Base-by-base conservation (phyloP, 768 basidiomycete genomes). In the Inosperma sp. region DNA sequence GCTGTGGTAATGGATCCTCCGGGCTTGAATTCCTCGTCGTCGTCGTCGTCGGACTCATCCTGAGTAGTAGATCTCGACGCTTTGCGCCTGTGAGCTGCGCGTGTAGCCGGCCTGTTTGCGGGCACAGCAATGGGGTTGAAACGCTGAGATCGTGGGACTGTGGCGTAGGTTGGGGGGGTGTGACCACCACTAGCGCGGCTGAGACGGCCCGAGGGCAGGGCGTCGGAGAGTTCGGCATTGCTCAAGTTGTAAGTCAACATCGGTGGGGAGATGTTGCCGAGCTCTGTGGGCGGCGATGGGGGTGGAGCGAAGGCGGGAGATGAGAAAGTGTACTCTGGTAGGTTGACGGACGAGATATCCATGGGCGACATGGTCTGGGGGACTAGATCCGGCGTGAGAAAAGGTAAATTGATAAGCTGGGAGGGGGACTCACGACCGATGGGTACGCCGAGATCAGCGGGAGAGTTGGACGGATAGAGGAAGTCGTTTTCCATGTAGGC, bases 1-100 rank as follows among this genome's bases (percentile, higher is more conserved):
- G 67, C 71, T 59, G 65, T 71, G 53, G 76, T 68, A 51, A 72
- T 63, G 27, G 68, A 59, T 54, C 68, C 56, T 43, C 65, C 65
- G 41, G 82, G 82, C 64, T 81, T 79, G 75, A 86, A 87, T 57
- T 88, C 86, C 52, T 86, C 88, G 50, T 84, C 83, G 54, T 79
- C 79, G 41, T 88, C 85, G 60, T 88, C 84, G 35, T 80, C 59
- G 30, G 56, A 59, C 37, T 81, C 56, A 23, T 82, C 82, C 17
- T 88, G 84, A 60, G 84, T 80, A 59, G 75, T 76, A 62, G 70
- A 66, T 57, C 73, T 73, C 21, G 68, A 59, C 35, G 57, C 60
- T 56, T 71, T 72, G 59, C 75, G 68, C 65, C 68, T 75, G 56
- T 72, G 73, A 12, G 68, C 62, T 23, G 69, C 63, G 54, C 74